Evolutionary conservation across 163 green algal genomes (phyloP), one percentile per base, ranked within the genome.

Genomic region (Trebouxiophyceae sp.): DNA sequence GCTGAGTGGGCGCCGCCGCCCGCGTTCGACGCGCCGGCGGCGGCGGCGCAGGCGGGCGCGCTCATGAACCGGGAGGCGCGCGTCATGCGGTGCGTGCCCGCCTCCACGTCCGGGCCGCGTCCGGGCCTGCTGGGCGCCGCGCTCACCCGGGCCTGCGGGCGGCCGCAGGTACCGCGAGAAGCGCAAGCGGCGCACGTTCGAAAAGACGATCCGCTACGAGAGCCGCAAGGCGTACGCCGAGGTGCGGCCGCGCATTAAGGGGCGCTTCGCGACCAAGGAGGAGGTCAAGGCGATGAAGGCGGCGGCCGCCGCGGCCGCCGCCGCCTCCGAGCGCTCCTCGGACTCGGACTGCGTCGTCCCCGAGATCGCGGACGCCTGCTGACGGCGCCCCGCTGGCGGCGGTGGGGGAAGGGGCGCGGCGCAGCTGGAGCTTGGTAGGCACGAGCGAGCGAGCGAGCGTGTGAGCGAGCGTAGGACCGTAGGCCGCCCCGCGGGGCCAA

Each of bases 161-260:
- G 8, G 39, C 39, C 20, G n/a, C 66, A 77, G 87, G 54, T 95
- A 91, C 71, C 73, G 80, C 22, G 85, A 92, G 77, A 95, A 95
- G 84, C 76, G 81, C 34, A 90, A 90, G 75, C 80, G 82, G 66
- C 80, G 91, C 19, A 89, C 83, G 46, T 97, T 96, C 73, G 81
- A 93, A 68, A 96, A 96, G 82, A 95, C 83, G 2, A 96, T 97
- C 65, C 82, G 91, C 33, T 97, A 97, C 66, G 78, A 89, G 45
- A 90, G 76, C 8, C 83, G 91, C 56, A 96, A 97, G 77, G 86
- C 87, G 0, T 97, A 97, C 62, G 91, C 91, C 2, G 92, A 97
- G 74, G 86, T 91, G 47, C 79, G 91, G 7, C 91, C 91, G 0
- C 83, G 91, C 46, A 93, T 97, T 76, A 97, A 97, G 81, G 91